These are phyloP conservation scores for Ogataea ramenticola DNA, from an alignment of 805 yeast genomes.

Conservation along the genomic window DNA sequence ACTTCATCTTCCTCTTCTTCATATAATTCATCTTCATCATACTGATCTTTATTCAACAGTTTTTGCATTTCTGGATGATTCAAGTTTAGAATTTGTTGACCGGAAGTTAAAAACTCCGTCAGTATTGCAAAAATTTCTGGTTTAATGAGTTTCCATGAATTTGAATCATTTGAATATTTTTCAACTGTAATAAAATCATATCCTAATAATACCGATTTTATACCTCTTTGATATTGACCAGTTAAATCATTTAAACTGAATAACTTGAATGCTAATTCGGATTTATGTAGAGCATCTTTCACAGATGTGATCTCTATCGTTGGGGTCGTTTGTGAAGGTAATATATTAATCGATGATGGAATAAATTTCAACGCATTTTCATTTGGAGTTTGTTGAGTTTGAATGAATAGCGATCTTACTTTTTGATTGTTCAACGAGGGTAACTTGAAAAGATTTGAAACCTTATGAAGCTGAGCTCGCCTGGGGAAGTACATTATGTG, in stretches of 20 bases:
- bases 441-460: not conserved
- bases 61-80: conserved; percentile 25
- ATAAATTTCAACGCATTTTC: conserved; percentile 79
- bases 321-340: conserved; percentile 44
- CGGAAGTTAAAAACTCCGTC: conserved; percentile 49
- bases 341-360: conserved; percentile 58
- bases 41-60: conserved; percentile 25
- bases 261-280: conserved; percentile 72
- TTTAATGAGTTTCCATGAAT: conserved; percentile 51
- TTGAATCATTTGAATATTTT: conserved; percentile 30
- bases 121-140: conserved; percentile 59
- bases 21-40: conserved; percentile 25
- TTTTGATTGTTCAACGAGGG: not conserved
- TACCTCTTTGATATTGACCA: conserved; percentile 26
- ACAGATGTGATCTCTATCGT: conserved; percentile 71
- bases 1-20: conserved; percentile 68
- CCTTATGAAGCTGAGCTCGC: not conserved
- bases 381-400: conserved; percentile 81
- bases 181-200: conserved; percentile 79
- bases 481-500: not conserved
- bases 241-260: conserved; percentile 55
- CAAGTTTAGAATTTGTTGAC: conserved; percentile 44
- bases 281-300: conserved; percentile 57
- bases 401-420: conserved; percentile 48
- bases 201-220: conserved; percentile 72